Base-by-base conservation (phyloP, 2,329 filamentous ascomycete species). In the Calonectria henricotiae region DNA sequence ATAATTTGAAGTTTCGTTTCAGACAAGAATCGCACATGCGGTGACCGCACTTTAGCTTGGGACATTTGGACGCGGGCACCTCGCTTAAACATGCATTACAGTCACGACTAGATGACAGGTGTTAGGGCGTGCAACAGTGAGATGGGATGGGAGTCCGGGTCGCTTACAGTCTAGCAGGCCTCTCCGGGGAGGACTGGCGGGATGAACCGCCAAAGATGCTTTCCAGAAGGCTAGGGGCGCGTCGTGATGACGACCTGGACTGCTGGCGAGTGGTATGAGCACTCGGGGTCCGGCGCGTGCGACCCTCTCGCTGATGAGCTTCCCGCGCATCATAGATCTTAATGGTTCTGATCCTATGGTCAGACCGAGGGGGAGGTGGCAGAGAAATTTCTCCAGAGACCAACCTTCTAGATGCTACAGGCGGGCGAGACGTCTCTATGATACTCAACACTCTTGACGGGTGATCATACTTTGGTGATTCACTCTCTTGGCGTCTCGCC, bases 21-120 rank as follows among this genome's bases (percentile, higher is more conserved):
- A 98, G 85, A 80, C 95, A 97, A 8, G 87, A 80, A 73, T 93
- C 87, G 81, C 95, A 97, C 92, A 96, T 95, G 71, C 90, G 89
- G 81, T 97, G 94, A 3, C 90, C 90, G 79, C 95, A 97, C 74
- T 89, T 88, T 41, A 97, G 88, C 80, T 91, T 93, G 43, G 91
- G 91, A 39, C 92, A 89, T 80, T 90, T 91, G 69, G 86, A 86
- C 11, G 87, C 78, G 1, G 91, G 89, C 2, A 93, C 83, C 71
- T 94, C 91, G 72, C 93, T 91, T 78, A 91, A 84, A 79, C 94
- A 97, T 27, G 89, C 89, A 58, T 94, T 84, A 76, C 94, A 97
- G 77, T 92, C 88, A 51, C 92, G 87, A 69, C 91, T 94, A 75
- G 60, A 20, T 41, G 3, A n/a, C n/a, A 3, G 20, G 60, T 32